Conservation (phyloP, 106 monocot species). For the Acorus calamus region DNA sequence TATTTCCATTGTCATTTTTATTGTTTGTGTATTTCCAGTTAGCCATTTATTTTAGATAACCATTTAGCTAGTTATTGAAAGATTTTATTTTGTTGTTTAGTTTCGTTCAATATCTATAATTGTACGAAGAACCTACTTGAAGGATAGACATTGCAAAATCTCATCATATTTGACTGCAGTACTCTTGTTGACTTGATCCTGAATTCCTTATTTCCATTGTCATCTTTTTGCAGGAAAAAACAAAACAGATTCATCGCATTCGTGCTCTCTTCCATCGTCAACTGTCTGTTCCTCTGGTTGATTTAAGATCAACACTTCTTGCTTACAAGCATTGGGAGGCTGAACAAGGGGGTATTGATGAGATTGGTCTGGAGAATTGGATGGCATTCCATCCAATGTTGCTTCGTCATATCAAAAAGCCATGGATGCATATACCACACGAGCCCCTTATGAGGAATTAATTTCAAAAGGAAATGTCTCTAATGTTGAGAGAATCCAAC, state of each 20-base stretch:
- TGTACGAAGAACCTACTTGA: no score
- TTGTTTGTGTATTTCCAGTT: no score
- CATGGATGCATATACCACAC: slow-evolving; percentile 54
- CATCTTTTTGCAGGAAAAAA: slow-evolving; percentile 50
- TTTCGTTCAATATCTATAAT: no score
- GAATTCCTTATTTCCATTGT: neutral
- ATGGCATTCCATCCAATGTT: slow-evolving; percentile 59
- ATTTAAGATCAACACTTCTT: slow-evolving; percentile 41
- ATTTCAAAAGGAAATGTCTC: slow-evolving; percentile 27
- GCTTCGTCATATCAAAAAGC: slow-evolving; percentile 68
- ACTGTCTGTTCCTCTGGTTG: slow-evolving; percentile 68
- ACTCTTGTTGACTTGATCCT: neutral
- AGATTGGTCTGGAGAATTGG: slow-evolving; percentile 31
- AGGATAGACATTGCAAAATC: no score
- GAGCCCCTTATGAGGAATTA: slow-evolving; percentile 58
- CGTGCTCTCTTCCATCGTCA: slow-evolving; percentile 87
- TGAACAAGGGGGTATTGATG: slow-evolving; percentile 56
- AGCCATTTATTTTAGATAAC: no score
- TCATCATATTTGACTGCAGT: no score
- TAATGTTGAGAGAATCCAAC: slow-evolving; percentile 56
- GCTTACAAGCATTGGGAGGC: slow-evolving; percentile 84
- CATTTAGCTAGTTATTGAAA: no score
- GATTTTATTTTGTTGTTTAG: no score
- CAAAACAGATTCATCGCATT: slow-evolving; percentile 59
- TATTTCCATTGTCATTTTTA: neutral